phyloP scores from a whole-genome alignment of 1,284 basidiomycete species.

The Erythrobasidium hasegawianum region DNA sequence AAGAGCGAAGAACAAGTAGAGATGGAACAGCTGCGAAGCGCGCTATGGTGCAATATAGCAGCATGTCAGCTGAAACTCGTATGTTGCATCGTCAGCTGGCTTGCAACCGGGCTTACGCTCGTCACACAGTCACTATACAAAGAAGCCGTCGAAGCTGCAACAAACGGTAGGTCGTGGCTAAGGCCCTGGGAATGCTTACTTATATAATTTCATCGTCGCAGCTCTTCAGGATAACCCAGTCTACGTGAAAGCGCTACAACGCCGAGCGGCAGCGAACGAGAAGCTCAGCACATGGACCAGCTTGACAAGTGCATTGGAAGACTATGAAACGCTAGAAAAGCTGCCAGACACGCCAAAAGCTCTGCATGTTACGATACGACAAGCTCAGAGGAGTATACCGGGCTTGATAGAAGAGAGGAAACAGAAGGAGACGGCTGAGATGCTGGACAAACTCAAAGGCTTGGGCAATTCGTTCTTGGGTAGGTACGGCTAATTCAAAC shows the following conservation, averaged over 20 bases:
- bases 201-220: slow-evolving; percentile 47
- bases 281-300: slow-evolving; percentile 74
- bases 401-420: slow-evolving; percentile 68
- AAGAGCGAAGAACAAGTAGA: slow-evolving; percentile 38
- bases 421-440: slow-evolving; percentile 83
- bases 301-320: slow-evolving; percentile 78
- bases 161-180: slow-evolving; percentile 59
- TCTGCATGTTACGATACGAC: slow-evolving; percentile 55
- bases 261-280: slow-evolving; percentile 80
- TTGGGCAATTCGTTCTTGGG: slow-evolving; percentile 88
- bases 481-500: slow-evolving; percentile 46
- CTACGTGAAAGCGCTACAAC: slow-evolving; percentile 82
- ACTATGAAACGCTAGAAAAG: slow-evolving; percentile 67
- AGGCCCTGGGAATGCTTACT: background rate
- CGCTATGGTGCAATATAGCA: slow-evolving; percentile 72
- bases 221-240: slow-evolving; percentile 77
- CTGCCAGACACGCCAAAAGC: slow-evolving; percentile 61
- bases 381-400: slow-evolving; percentile 58
- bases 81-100: slow-evolving; percentile 47
- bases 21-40: slow-evolving; percentile 55
- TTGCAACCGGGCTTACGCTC: slow-evolving; percentile 2
- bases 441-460: slow-evolving; percentile 87
- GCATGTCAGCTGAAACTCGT: slow-evolving; percentile 74
- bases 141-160: slow-evolving; percentile 69
- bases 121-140: slow-evolving; percentile 63